A percentile compares a stretch with the other conserved stretches of the same genome.
These are phyloP conservation scores for Posidonia australis DNA, from an alignment of 106 monocot genomes.

Conservation along the genomic window DNA sequence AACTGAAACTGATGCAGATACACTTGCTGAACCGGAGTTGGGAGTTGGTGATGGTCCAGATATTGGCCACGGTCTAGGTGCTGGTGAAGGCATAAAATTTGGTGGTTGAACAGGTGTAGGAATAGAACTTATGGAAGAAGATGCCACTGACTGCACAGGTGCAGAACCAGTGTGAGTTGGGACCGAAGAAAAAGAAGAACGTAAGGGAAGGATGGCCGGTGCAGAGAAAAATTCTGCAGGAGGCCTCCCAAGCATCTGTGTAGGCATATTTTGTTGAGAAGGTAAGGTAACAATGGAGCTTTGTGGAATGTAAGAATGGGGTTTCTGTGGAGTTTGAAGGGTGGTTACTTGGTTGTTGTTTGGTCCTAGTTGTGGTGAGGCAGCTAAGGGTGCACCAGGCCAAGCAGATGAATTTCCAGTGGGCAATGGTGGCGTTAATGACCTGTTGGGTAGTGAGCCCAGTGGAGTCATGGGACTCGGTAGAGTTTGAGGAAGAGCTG, in stretches of 20 bases:
- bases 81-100: constrained; percentile 9
- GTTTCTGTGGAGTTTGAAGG: constrained; percentile 1
- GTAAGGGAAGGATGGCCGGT: constrained; percentile 6
- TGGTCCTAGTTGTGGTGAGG: constrained; percentile 6
- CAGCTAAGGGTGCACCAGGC: constrained; percentile 13
- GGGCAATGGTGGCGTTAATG: constrained; percentile 2
- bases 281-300: constrained; percentile 2
- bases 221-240: constrained; percentile 19
- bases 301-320: constrained; percentile 3
- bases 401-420: constrained; percentile 9
- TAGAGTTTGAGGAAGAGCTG: constrained; percentile 3
- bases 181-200: constrained; percentile 13
- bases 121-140: constrained; percentile 7
- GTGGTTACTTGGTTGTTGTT: constrained; percentile 16
- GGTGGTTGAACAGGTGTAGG: constrained; percentile 5
- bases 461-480: constrained; percentile 15
- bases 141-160: constrained; percentile 3
- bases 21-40: not conserved
- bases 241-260: not conserved
- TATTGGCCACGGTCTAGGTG: constrained; percentile 7
- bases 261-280: constrained; percentile 21
- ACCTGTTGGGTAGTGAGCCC: not conserved
- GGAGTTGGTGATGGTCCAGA: not conserved
- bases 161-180: constrained; percentile 8
- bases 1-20: constrained; percentile 11